Conservation (phyloP, 148 eudicot genomes). For the Camellia japonica region DNA sequence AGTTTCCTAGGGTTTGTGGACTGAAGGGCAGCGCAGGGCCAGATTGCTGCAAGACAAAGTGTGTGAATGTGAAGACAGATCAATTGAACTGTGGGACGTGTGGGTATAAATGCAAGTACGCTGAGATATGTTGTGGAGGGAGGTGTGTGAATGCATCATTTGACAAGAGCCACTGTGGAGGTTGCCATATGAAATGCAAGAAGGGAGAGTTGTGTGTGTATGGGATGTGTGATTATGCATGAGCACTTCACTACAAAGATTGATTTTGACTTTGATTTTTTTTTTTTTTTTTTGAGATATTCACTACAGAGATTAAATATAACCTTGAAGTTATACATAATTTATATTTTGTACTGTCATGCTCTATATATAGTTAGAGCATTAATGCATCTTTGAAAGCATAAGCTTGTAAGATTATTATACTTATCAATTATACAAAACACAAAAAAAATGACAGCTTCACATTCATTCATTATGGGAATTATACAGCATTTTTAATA, state of each 20-base stretch:
- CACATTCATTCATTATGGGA: too few species aligned
- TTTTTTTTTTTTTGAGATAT: not conserved
- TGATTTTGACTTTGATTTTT: not conserved
- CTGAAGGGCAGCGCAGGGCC: not conserved
- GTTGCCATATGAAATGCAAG: not conserved
- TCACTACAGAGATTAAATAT: too few species aligned
- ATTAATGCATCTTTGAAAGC: too few species aligned
- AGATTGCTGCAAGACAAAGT: constrained; percentile 13
- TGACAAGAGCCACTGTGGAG: not conserved
- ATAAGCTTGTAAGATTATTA: too few species aligned
- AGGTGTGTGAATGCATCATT: not conserved
- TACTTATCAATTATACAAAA: too few species aligned
- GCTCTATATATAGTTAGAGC: too few species aligned
- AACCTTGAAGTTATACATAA: too few species aligned
- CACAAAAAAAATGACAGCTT: too few species aligned
- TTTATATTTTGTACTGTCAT: too few species aligned
- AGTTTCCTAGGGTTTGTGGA: not conserved
- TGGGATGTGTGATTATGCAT: constrained; percentile 18
- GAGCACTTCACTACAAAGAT: not conserved
- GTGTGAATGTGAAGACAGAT: constrained; percentile 5
- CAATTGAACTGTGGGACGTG: constrained; percentile 4
- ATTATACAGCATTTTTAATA: too few species aligned
- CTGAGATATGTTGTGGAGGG: not conserved
- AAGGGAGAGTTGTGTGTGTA: not conserved
- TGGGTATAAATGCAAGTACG: not conserved